These are phyloP conservation scores for Tulasnella sp. DNA, from an alignment of 768 basidiomycete genomes.

Conservation along the genomic window DNA sequence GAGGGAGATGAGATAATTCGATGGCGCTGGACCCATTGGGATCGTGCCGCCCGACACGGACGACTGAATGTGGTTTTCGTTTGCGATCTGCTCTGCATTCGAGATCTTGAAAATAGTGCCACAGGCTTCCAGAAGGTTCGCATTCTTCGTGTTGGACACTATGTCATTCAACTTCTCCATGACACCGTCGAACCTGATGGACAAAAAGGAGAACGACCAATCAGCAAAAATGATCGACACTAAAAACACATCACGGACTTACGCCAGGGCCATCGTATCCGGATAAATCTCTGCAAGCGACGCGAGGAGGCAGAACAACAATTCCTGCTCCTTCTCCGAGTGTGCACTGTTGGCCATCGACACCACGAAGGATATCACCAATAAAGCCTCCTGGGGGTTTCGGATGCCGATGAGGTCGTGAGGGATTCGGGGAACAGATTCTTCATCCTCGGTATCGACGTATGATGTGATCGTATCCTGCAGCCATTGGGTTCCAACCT, in stretches of 20 bases:
- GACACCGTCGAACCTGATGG: slow-evolving; percentile 55
- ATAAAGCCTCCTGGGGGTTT: slow-evolving; percentile 54
- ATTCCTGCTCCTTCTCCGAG: slow-evolving; percentile 68
- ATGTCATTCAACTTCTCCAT: slow-evolving; percentile 65
- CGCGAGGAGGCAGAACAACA: slow-evolving; percentile 64
- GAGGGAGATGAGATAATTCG: slow-evolving; percentile 43
- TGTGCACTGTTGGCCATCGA: slow-evolving; percentile 66
- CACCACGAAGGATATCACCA: slow-evolving; percentile 61
- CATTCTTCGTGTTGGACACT: slow-evolving; percentile 59
- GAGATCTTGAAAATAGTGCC: slow-evolving; percentile 68
- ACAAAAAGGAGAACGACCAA: slow-evolving; percentile 2
- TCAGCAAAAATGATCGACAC: background rate
- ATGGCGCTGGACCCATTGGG: slow-evolving; percentile 38
- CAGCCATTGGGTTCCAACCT: slow-evolving; percentile 38
- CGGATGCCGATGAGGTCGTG: slow-evolving; percentile 47
- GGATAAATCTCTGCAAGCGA: slow-evolving; percentile 59
- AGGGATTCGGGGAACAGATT: slow-evolving; percentile 40
- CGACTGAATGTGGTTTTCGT: slow-evolving; percentile 33
- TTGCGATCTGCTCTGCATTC: slow-evolving; percentile 36
- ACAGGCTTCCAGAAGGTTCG: slow-evolving; percentile 54
- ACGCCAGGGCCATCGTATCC: slow-evolving; percentile 63
- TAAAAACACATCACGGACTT: slow-evolving; percentile 26
- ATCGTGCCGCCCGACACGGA: slow-evolving; percentile 56
- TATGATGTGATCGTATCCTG: slow-evolving; percentile 24
- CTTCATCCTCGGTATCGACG: slow-evolving; percentile 22